Evolutionary conservation across 2,329 filamentous ascomycete species (phyloP), one percentile per base, ranked within the genome.

Genomic region (Beauveria asiatica): DNA sequence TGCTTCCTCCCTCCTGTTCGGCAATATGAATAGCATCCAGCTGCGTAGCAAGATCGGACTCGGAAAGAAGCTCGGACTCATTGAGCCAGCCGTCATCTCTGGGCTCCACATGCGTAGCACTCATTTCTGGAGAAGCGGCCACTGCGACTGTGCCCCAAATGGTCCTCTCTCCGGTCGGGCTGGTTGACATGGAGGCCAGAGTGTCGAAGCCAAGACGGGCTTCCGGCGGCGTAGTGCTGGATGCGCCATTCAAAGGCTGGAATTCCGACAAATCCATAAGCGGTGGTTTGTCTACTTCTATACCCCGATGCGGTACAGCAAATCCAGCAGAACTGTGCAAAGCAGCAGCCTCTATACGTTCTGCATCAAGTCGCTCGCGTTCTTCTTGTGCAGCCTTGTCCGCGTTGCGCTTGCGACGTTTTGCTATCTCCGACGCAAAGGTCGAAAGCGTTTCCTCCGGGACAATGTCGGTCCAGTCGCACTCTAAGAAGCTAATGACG

Each of bases 381-480:
- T 97, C 92, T 70, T 97, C 92, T 62, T 89, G 86, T 0, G 82
- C 83, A 62, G 90, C 90, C 72, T 96, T 96, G 65, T 96, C 92
- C 6, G 80, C 80, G 67, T 95, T 92, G 58, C 83, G 82, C 72
- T 88, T 91, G 60, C 91, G 81, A 57, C 92, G 82, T 60, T 83
- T 82, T 64, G 90, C 88, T 57, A 94, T 88, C 62, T 96, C 91
- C 0, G 79, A 75, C n/a, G 81, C 78, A 73, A 96, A 97, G 1
- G 81, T 80, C 44, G 85, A 85, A n/a, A 97, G 77, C 3, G 90
- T 82, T 55, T 90, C 87, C 1, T 85, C 80, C 3, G 85, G 81
- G 5, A 97, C 89, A 42, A 94, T 89, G 65, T 96, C 92, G 3
- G 90, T 92, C 92, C 92, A 97, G 71, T 97, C 92, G 69, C 92